A percentile compares a stretch with the other conserved stretches of the same genome.
Evolutionary conservation across 345 rosid species (phyloP).

Genomic region (Arabidopsis thaliana): DNA sequence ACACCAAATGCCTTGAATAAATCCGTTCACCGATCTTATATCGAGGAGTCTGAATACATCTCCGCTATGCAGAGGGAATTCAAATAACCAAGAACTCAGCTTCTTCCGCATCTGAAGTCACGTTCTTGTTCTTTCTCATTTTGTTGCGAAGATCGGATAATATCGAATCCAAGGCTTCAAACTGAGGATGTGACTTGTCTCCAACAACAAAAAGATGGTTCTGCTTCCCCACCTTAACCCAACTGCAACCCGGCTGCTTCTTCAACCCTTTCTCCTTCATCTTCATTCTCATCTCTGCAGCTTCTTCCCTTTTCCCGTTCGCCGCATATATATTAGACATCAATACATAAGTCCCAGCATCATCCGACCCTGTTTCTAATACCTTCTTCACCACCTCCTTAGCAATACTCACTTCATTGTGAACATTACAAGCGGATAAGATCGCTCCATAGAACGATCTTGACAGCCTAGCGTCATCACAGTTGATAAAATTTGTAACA

Average conservation of each 20-base stretch:
- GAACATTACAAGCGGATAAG: slow-evolving; percentile 66
- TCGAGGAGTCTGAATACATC: slow-evolving; percentile 1
- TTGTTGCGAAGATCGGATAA: slow-evolving; percentile 51
- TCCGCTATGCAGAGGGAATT: slow-evolving; percentile 16
- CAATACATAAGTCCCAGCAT: slow-evolving; percentile 57
- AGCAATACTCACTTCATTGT: slow-evolving; percentile 57
- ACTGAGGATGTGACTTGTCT: slow-evolving; percentile 56
- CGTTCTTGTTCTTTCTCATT: slow-evolving; percentile 50
- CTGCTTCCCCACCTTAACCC: slow-evolving; percentile 59
- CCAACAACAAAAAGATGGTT: slow-evolving; percentile 61
- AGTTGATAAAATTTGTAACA: slow-evolving; percentile 53
- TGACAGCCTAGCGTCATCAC: slow-evolving; percentile 45
- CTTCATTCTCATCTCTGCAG: slow-evolving; percentile 54
- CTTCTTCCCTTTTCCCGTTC: slow-evolving; percentile 58
- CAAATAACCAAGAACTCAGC: slow-evolving; percentile 31
- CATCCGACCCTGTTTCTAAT: slow-evolving; percentile 57
- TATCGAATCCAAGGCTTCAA: slow-evolving; percentile 45
- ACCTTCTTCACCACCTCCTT: slow-evolving; percentile 58
- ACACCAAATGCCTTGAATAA: neutral
- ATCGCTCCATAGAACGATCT: slow-evolving; percentile 66
- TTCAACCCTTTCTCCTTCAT: slow-evolving; percentile 73
- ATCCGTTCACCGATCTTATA: neutral
- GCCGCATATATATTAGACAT: slow-evolving; percentile 68
- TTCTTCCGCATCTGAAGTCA: slow-evolving; percentile 21
- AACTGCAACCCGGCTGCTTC: slow-evolving; percentile 83